Percentiles rank a stretch among this genome's conserved stretches.
Evolutionary conservation across 2,329 filamentous ascomycete species (phyloP).

Genomic region (Madurella mycetomatis): DNA sequence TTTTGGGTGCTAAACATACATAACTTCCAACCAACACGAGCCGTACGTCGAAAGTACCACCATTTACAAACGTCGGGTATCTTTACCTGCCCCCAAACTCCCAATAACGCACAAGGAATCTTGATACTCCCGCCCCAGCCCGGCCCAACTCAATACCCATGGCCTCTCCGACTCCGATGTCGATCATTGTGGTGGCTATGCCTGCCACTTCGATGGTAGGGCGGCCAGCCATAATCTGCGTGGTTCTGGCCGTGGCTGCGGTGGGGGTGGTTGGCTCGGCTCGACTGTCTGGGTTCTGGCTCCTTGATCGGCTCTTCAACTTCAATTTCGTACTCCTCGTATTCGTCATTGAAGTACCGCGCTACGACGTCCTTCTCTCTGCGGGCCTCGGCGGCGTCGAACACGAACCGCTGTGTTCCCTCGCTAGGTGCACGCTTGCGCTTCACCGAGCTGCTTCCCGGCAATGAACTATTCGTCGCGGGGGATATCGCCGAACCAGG

Average conservation of each 20-base stretch:
- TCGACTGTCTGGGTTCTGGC: constrained; percentile 23
- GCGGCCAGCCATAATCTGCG: constrained; percentile 23
- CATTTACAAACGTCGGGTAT: constrained; percentile 4
- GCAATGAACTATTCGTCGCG: constrained; percentile 36
- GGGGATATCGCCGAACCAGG: constrained; percentile 38
- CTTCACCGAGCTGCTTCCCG: constrained; percentile 37
- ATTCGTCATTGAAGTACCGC: constrained; percentile 67
- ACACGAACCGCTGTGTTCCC: constrained; percentile 83
- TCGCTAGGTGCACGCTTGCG: constrained; percentile 48
- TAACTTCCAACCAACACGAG: neutral
- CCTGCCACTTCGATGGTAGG: constrained; percentile 21
- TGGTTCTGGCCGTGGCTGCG: constrained; percentile 16
- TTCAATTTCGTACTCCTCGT: constrained; percentile 72
- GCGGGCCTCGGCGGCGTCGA: constrained; percentile 71
- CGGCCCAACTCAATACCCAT: constrained; percentile 12
- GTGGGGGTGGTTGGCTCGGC: constrained; percentile 16
- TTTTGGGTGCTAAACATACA: neutral
- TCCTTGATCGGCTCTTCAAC: constrained; percentile 59
- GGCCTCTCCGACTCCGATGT: constrained; percentile 20
- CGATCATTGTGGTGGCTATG: constrained; percentile 20
- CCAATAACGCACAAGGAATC: neutral
- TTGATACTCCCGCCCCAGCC: neutral
- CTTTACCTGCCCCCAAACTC: neutral
- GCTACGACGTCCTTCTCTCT: constrained; percentile 65
- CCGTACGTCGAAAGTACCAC: neutral